These are phyloP conservation scores for Cunninghamia lanceolata DNA, from an alignment of 75 land plant genomes.

Conservation along the genomic window DNA sequence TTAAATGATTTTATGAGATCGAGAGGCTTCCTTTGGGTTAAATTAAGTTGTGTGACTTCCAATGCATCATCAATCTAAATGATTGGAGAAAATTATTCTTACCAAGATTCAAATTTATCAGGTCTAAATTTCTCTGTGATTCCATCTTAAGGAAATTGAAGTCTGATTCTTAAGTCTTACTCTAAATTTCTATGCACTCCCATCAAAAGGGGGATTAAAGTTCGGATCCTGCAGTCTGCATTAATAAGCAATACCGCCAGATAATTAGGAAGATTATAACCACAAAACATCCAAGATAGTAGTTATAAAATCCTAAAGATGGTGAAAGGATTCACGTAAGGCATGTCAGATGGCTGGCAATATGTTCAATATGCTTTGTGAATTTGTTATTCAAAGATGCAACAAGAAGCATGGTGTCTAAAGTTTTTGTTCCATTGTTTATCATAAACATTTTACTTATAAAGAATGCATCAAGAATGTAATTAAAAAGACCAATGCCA, in stretches of 20 bases:
- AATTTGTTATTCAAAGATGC: background rate
- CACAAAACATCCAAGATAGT: background rate
- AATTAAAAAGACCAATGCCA: background rate
- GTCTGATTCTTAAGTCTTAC: background rate
- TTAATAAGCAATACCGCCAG: background rate
- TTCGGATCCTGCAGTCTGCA: background rate
- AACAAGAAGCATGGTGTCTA: background rate
- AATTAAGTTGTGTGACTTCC: background rate
- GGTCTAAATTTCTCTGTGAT: background rate
- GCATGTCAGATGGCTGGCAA: background rate
- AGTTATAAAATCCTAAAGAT: background rate
- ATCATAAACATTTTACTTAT: background rate
- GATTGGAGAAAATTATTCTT: background rate
- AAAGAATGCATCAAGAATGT: background rate
- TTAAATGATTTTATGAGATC: background rate
- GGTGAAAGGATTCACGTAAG: background rate
- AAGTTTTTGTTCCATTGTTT: background rate
- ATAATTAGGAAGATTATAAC: background rate
- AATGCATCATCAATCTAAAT: background rate
- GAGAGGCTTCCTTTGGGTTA: background rate
- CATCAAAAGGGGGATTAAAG: background rate
- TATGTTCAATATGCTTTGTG: background rate
- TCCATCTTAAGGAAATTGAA: background rate
- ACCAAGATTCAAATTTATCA: background rate
- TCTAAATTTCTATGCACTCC: background rate